Base-by-base conservation (phyloP, 1,284 basidiomycete genomes). In the Somion occarium region DNA sequence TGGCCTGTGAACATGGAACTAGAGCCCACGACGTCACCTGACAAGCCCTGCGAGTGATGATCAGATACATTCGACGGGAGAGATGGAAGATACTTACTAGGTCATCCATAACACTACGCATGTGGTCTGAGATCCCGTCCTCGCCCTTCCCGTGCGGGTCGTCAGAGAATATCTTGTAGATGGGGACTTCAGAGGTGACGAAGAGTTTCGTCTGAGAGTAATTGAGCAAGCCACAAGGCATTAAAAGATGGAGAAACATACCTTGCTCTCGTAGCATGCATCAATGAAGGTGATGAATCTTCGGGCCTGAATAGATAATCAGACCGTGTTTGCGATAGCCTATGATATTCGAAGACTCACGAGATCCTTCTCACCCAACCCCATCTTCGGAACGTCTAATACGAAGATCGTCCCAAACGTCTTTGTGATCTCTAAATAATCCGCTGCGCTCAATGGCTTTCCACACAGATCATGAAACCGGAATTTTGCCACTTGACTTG, bases 281-380 rank as follows among this genome's bases (percentile, higher is more conserved):
- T 99, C 96, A 63, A 99, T 88, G 63, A 98, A 98, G 0, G 95
- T 97, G 68, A 99, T 99, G 67, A 99, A 98, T 53, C 97, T 76
- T 53, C 96, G 76, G 5, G 94, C 94, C 87, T 90, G 38, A 24
- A 53, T 19, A 50, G 27, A 41, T 13, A 27, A 34, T 34, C 11
- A 24, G 44, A n/a, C n/a, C n/a, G n/a, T n/a, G n/a, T n/a, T n/a
- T 13, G 20, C 27, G 9, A 44, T 34, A 38, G 41, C 25, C 26
- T 25, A 53, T 48, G 22, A 20, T 19, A 37, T 20, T 3, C 23
- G 43, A 22, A 46, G 51, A 63, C 74, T 51, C 59, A 89, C 91
- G 72, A 88, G 79, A 68, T 99, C 97, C 69, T 97, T 93, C 68
- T 88, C 82, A 52, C 83, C 79, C 57, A 98, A 67, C 1, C 85